A percentile compares a stretch with the other conserved stretches of the same genome.
Evolutionary conservation across 139 green algal species (phyloP).

Genomic region (Monoraphidium neglectum): DNA sequence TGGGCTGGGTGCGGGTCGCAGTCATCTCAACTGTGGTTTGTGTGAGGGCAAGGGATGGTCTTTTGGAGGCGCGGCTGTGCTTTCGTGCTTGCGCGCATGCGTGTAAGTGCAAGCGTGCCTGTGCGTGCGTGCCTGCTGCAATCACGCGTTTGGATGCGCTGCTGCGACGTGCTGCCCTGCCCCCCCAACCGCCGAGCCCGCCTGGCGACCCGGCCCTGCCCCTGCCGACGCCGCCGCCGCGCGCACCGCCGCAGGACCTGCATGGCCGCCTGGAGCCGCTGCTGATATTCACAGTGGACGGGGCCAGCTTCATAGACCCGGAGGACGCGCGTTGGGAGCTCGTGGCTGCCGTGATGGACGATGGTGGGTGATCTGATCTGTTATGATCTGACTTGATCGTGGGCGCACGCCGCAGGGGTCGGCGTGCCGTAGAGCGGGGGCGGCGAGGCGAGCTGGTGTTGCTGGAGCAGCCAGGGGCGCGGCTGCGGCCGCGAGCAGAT

Average conservation of each 20-base stretch:
- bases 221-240: too few relatives aligned
- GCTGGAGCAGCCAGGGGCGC: background rate
- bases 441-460: background rate
- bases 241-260: conserved; percentile 61
- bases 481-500: background rate
- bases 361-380: too few relatives aligned
- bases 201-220: background rate
- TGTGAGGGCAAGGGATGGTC: too few relatives aligned
- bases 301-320: conserved; percentile 70
- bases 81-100: too few relatives aligned
- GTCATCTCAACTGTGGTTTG: too few relatives aligned
- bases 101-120: too few relatives aligned
- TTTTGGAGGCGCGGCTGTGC: too few relatives aligned
- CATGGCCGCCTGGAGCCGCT: conserved; percentile 80
- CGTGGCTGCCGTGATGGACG: conserved; percentile 52
- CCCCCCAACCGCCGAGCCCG: background rate
- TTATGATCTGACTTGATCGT: background rate
- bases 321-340: conserved; percentile 80
- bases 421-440: background rate
- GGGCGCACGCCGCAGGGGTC: conserved; percentile 9
- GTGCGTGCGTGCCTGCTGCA: background rate
- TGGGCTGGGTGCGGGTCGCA: too few relatives aligned
- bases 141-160: background rate
- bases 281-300: conserved; percentile 89
- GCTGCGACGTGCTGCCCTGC: background rate